Conservation (phyloP, 345 rosid genomes). For the Populus simonii region DNA sequence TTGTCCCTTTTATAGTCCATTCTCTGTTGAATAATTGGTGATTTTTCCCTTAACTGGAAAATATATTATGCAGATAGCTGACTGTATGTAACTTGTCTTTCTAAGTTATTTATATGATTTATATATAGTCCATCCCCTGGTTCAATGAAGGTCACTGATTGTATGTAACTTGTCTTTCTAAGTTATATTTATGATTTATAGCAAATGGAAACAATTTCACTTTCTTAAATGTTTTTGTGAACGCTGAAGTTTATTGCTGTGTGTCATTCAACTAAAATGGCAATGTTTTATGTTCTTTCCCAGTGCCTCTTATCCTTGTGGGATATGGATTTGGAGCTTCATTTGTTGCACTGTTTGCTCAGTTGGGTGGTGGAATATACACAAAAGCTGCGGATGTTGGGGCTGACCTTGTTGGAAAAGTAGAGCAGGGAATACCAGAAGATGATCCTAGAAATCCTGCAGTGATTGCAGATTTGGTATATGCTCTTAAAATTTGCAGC, state of each 20-base stretch:
- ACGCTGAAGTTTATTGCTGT: not conserved
- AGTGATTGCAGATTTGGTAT: conserved; percentile 98
- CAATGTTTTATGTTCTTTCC: conserved; percentile 23
- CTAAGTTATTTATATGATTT: not conserved
- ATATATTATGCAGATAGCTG: conserved; percentile 62
- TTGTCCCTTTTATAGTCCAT: conserved; percentile 28
- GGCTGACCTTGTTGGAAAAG: conserved; percentile 99
- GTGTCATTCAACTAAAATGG: not conserved
- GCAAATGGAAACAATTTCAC: not conserved
- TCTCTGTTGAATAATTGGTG: conserved; percentile 19
- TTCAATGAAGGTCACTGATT: conserved; percentile 81
- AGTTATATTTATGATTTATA: not conserved
- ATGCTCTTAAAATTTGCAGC: not conserved
- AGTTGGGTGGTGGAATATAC: conserved; percentile 98
- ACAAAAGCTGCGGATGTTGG: conserved; percentile 99
- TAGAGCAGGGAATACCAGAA: conserved; percentile 99
- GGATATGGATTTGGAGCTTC: conserved; percentile 99
- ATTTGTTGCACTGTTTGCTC: conserved; percentile 98
- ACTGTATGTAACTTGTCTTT: conserved; percentile 54
- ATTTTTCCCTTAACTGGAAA: conserved; percentile 24
- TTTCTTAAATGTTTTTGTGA: not conserved
- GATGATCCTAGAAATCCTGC: conserved; percentile 99
- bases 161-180: conserved; percentile 47
- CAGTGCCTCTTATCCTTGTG: conserved; percentile 98
- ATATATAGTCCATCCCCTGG: conserved; percentile 37